Evolutionary conservation across 352 stramenopile genomes (phyloP).

Genomic region (Pythium folliculosum): DNA sequence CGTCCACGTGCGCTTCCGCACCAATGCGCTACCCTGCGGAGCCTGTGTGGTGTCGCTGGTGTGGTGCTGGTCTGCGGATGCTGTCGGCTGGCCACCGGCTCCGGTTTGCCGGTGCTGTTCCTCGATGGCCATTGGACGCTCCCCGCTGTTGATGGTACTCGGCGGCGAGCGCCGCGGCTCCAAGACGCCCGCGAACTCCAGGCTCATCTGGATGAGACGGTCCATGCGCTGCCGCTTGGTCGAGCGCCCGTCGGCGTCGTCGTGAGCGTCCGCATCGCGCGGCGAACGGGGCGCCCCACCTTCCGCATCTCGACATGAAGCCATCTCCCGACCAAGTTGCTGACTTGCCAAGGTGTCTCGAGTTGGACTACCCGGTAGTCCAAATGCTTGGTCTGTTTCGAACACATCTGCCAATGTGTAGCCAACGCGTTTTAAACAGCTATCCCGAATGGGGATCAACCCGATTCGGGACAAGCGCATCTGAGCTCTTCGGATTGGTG

Average conservation of each 20-base stretch:
- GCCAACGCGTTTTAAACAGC: conserved; percentile 7
- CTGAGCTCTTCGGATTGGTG: conserved; percentile 2
- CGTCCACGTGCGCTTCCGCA: conserved; percentile 42
- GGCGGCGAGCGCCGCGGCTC: neutral
- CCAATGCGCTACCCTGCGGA: neutral
- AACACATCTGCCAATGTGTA: neutral
- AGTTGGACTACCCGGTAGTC: conserved; percentile 21
- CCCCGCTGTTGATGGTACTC: neutral
- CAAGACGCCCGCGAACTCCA: conserved; percentile 34
- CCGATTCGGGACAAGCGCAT: conserved; percentile 14
- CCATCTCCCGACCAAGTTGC: too few species aligned
- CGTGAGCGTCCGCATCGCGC: neutral
- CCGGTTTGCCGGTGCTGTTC: too few species aligned
- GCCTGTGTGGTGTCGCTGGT: neutral
- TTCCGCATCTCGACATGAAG: conserved; percentile 2
- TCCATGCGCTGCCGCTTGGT: conserved; percentile 63
- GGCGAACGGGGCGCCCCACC: neutral
- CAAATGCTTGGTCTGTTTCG: neutral
- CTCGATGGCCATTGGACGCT: too few species aligned
- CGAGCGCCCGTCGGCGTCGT: neutral
- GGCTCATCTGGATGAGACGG: conserved; percentile 50
- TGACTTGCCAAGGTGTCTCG: too few species aligned
- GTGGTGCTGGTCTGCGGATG: neutral
- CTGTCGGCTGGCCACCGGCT: neutral
- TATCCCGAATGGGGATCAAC: conserved; percentile 2